phyloP scores from a whole-genome alignment of 768 basidiomycete species.

The Suillus clintonianus region DNA sequence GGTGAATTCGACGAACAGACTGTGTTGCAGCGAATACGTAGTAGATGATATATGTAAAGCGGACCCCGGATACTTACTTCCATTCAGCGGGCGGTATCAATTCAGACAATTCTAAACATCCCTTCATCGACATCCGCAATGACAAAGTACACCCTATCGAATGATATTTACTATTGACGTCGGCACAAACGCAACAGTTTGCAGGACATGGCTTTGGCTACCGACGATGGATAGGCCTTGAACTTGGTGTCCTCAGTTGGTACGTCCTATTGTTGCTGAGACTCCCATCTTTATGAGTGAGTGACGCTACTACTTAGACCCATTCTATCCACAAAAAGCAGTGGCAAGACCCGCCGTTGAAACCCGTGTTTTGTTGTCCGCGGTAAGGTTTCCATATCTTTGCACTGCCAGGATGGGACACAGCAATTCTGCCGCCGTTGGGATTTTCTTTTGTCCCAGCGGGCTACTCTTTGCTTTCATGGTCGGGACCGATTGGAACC shows the following conservation, averaged over 20 bases:
- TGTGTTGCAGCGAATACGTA: not conserved
- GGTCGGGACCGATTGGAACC: constrained; percentile 17
- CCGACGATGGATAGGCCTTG: not conserved
- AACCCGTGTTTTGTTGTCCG: not conserved
- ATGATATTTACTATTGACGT: not conserved
- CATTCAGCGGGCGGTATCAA: too few relatives aligned
- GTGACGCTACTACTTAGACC: not conserved
- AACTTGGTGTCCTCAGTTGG: not conserved
- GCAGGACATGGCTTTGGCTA: not conserved
- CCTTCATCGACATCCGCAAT: too few relatives aligned
- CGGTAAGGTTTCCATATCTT: not conserved
- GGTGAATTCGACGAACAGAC: not conserved
- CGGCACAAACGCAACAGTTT: not conserved
- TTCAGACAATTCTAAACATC: too few relatives aligned
- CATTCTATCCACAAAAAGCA: not conserved
- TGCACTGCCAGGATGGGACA: not conserved
- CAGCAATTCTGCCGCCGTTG: not conserved
- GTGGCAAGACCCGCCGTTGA: not conserved
- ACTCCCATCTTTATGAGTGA: not conserved
- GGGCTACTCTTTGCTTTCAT: constrained; percentile 7
- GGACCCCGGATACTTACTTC: not conserved
- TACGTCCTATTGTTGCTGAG: too few relatives aligned
- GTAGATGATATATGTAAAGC: not conserved
- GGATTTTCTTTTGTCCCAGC: not conserved
- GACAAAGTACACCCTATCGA: not conserved